These are phyloP conservation scores for Thamnidium elegans DNA, from an alignment of 192 early-diverging fungal species.

Conservation along the genomic window DNA sequence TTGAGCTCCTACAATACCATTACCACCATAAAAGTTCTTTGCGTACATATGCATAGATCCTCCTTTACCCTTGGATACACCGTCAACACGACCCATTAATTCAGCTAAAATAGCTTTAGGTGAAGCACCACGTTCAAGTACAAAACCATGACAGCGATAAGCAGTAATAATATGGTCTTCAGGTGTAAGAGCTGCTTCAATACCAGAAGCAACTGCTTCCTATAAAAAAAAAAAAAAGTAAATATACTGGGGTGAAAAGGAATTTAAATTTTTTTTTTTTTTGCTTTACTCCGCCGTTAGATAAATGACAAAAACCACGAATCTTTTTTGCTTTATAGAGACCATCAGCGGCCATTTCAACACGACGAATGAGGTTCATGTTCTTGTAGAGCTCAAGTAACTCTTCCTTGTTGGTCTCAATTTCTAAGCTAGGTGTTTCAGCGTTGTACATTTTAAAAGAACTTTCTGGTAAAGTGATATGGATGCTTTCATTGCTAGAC, in stretches of 20 bases:
- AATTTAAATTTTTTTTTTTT: no score
- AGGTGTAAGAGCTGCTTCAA: conserved; percentile 83
- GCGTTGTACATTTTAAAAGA: conserved; percentile 86
- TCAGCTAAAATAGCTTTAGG: conserved; percentile 68
- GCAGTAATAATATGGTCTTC: conserved; percentile 97
- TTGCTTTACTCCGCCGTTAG: conserved; percentile 82
- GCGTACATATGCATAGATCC: conserved; percentile 99
- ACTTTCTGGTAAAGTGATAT: conserved; percentile 68
- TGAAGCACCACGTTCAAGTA: conserved; percentile 76
- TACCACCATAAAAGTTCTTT: conserved; percentile 94
- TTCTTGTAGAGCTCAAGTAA: conserved; percentile 77
- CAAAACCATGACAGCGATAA: conserved; percentile 98
- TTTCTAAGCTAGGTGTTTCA: conserved; percentile 61
- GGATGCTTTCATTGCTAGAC: conserved; percentile 39
- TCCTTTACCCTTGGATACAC: conserved; percentile 93
- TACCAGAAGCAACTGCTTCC: conserved; percentile 91
- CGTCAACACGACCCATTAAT: conserved; percentile 79
- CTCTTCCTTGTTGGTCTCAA: conserved; percentile 69
- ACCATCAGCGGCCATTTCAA: conserved; percentile 92
- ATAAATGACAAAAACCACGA: conserved; percentile 98
- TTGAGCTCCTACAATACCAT: conserved; percentile 99
- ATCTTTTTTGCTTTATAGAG: conserved; percentile 97
- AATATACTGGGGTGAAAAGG: not conserved
- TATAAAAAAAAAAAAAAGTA: conserved; percentile 19
- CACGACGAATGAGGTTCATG: conserved; percentile 86